Conservation (phyloP, 768 basidiomycete genomes). For the Leccinum subtestaceum region DNA sequence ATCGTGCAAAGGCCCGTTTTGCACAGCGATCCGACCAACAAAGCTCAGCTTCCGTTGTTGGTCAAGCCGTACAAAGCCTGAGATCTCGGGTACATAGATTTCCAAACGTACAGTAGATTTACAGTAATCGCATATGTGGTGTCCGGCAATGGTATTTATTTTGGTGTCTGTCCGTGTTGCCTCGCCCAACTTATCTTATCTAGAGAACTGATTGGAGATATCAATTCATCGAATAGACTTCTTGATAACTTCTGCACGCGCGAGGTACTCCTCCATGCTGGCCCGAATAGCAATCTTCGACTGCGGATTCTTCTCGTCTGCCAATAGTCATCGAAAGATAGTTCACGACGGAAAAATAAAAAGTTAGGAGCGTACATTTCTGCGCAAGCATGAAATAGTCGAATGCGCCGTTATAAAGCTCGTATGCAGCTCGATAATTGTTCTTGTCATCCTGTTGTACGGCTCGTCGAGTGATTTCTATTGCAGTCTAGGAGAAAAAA, state of each 20-base stretch:
- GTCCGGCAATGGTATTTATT: background rate
- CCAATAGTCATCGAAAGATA: background rate
- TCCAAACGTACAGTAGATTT: background rate
- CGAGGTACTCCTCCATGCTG: conserved; percentile 88
- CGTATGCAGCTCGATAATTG: conserved; percentile 90
- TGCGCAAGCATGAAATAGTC: conserved; percentile 98
- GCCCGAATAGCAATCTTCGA: conserved; percentile 76
- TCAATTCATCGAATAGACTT: conserved; percentile 34
- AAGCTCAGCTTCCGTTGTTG: conserved; percentile 44
- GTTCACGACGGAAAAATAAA: background rate
- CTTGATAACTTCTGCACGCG: conserved; percentile 87
- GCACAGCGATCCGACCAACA: conserved; percentile 34
- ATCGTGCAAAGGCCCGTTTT: conserved; percentile 47
- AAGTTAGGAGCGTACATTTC: conserved; percentile 54
- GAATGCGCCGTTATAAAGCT: conserved; percentile 85
- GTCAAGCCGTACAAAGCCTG: conserved; percentile 5
- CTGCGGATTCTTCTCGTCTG: conserved; percentile 85
- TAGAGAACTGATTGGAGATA: background rate
- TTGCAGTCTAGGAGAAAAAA: conserved; percentile 50
- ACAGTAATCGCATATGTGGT: background rate
- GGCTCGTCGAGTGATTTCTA: conserved; percentile 84
- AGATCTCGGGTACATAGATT: background rate
- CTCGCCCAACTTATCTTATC: background rate
- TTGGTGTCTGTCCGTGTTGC: background rate
- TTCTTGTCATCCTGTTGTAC: conserved; percentile 87